Base-by-base conservation (phyloP, 768 basidiomycete species). In the Nevesoporus exiguus region DNA sequence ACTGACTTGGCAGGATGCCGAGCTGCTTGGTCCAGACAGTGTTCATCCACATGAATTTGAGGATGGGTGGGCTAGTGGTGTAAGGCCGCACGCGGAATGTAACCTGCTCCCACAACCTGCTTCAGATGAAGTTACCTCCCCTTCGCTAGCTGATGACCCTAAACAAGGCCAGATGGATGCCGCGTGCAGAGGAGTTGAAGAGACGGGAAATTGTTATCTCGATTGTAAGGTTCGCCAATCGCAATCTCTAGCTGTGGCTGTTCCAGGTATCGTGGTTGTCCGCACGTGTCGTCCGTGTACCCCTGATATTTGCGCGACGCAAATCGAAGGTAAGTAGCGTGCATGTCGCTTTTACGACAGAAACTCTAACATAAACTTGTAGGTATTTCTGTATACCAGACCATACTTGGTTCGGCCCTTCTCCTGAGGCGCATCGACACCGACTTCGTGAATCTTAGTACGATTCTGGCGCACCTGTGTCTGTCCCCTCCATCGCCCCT, bases 381-480 rank as follows among this genome's bases (percentile, higher is more conserved):
- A 90, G 88, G 83, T 60, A 84, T 90, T 51, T 80, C 85, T 36
- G 86, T 90, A 47, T 90, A 88, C 69, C 85, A 86, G 65, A 86
- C 83, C 69, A 75, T 72, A 48, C 76, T 89, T 10, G 82, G 80
- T 37, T 68, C 77, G 8, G 74, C 75, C 47, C 72, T 77, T 30
- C 74, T 90, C 44, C 70, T 89, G 58, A 82, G 88, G 61, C 83
- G 88, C 58, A 82, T 89, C 51, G 88, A 90, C 71, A 86, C 86
- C 31, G 86, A 88, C 63, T 90, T 86, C 60, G 86, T 90, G 61
- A 86, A 90, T 66, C 75, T 89, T 43, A 78, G 84, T 40, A 61
- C 61, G 29, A 75, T 66, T 73, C 79, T 45, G 72, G 73, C 43
- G 63, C 77, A 53, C 65, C 74, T 71, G 66, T 56, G 76, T 73